Conservation (phyloP, 2,329 filamentous ascomycete species). For the Diaporthe sp. region DNA sequence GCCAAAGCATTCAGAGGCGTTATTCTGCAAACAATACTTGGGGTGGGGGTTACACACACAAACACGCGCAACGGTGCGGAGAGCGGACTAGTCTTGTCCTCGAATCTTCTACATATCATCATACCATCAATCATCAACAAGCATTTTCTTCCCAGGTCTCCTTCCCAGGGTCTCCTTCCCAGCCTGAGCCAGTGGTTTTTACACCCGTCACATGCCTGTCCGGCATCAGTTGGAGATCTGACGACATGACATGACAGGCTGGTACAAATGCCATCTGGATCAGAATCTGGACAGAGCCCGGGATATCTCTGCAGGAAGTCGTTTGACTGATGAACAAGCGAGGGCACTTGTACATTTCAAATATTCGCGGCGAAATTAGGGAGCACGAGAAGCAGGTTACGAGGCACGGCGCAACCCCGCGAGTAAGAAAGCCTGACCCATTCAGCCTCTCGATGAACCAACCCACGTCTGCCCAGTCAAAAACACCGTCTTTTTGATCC, state of each 20-base stretch:
- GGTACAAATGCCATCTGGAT: background rate
- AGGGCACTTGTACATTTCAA: background rate
- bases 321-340: background rate
- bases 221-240: too few species aligned
- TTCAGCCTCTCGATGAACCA: slow-evolving; percentile 1
- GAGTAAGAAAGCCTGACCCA: background rate
- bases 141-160: background rate
- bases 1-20: slow-evolving; percentile 40
- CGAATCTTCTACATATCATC: slow-evolving; percentile 14
- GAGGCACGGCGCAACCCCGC: background rate
- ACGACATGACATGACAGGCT: too few species aligned
- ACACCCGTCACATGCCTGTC: background rate
- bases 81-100: slow-evolving; percentile 14
- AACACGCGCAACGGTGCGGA: slow-evolving; percentile 6
- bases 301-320: background rate
- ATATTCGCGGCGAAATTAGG: background rate
- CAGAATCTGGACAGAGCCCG: background rate
- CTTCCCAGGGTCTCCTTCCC: too few species aligned
- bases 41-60: slow-evolving; percentile 1
- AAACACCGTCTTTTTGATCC: slow-evolving; percentile 25
- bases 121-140: slow-evolving; percentile 29
- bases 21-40: slow-evolving; percentile 9
- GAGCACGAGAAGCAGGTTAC: slow-evolving; percentile 5
- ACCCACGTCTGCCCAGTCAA: background rate
- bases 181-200: background rate